Conservation (phyloP, 768 basidiomycete species). For the Pulveroboletus sp. region DNA sequence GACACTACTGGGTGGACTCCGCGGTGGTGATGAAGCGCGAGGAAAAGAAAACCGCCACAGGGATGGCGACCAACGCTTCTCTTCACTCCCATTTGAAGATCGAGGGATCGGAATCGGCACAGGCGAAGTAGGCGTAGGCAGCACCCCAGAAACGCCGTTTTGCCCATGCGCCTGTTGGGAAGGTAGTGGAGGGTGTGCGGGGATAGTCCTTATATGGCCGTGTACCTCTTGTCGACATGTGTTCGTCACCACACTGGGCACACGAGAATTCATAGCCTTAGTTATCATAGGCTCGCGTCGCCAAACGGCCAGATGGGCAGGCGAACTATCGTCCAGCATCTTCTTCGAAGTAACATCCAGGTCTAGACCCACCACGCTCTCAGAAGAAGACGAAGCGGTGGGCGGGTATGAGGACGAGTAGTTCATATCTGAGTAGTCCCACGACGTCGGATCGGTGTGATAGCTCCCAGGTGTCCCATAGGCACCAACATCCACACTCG, state of each 20-base stretch:
- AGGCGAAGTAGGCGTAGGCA: slow-evolving; percentile 25
- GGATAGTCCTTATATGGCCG: slow-evolving; percentile 2
- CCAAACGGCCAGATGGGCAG: slow-evolving; percentile 30
- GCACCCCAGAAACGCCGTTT: slow-evolving; percentile 9
- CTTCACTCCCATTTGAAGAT: slow-evolving; percentile 28
- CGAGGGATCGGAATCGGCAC: slow-evolving; percentile 29
- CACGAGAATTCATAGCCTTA: slow-evolving; percentile 23
- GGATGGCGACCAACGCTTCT: slow-evolving; percentile 32
- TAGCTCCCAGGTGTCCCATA: slow-evolving; percentile 42
- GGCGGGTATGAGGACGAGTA: slow-evolving; percentile 46
- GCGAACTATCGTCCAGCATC: slow-evolving; percentile 28
- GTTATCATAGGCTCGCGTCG: slow-evolving; percentile 26
- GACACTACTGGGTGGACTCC: slow-evolving; percentile 16
- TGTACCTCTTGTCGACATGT: slow-evolving; percentile 25
- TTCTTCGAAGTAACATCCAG: slow-evolving; percentile 29
- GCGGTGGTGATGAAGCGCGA: slow-evolving; percentile 26
- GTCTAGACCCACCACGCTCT: slow-evolving; percentile 31
- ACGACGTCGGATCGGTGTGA: slow-evolving; percentile 47
- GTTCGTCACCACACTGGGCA: slow-evolving; percentile 26
- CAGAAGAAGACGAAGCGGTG: slow-evolving; percentile 36
- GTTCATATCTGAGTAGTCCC: slow-evolving; percentile 45
- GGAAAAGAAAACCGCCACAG: slow-evolving; percentile 35
- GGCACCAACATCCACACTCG: slow-evolving; percentile 35
- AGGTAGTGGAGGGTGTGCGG: slow-evolving; percentile 10
- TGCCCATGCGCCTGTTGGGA: slow-evolving; percentile 10